Conservation (phyloP, 345 rosid species). For the Abelmoschus esculentus region DNA sequence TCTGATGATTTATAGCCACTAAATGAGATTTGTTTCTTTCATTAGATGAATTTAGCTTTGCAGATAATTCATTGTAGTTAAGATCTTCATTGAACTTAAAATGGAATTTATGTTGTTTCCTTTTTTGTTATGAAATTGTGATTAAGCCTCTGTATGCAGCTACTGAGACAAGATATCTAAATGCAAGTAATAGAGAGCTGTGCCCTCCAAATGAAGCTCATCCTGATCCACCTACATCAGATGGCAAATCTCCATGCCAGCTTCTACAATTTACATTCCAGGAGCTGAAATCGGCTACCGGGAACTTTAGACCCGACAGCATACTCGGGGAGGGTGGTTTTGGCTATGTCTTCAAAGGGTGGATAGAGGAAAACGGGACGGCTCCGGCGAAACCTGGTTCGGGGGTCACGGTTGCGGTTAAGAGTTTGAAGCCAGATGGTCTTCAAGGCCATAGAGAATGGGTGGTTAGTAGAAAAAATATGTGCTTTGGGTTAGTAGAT, state of each 20-base stretch:
- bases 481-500: slow-evolving; percentile 42
- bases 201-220: slow-evolving; percentile 50
- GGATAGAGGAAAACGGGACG: slow-evolving; percentile 82
- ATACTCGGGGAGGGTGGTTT: slow-evolving; percentile 88
- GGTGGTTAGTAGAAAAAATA: slow-evolving; percentile 55
- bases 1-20: no score
- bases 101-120: background rate
- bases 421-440: slow-evolving; percentile 83
- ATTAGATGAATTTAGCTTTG: no score
- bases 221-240: slow-evolving; percentile 27
- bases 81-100: no score
- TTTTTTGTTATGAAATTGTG: background rate
- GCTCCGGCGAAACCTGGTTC: slow-evolving; percentile 78
- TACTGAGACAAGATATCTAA: slow-evolving; percentile 57
- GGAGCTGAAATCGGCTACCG: slow-evolving; percentile 73
- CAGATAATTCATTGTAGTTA: no score
- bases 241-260: slow-evolving; percentile 37
- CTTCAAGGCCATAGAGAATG: slow-evolving; percentile 88
- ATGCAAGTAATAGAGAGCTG: slow-evolving; percentile 67
- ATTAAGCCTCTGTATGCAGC: slow-evolving; percentile 32
- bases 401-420: slow-evolving; percentile 76
- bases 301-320: slow-evolving; percentile 79
- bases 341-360: slow-evolving; percentile 76
- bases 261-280: slow-evolving; percentile 59
- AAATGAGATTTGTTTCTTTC: no score